Percentiles rank a stretch among this genome's conserved stretches.
These are phyloP conservation scores for Nothophytophthora sp. DNA, from an alignment of 352 stramenopile species.

Conservation along the genomic window DNA sequence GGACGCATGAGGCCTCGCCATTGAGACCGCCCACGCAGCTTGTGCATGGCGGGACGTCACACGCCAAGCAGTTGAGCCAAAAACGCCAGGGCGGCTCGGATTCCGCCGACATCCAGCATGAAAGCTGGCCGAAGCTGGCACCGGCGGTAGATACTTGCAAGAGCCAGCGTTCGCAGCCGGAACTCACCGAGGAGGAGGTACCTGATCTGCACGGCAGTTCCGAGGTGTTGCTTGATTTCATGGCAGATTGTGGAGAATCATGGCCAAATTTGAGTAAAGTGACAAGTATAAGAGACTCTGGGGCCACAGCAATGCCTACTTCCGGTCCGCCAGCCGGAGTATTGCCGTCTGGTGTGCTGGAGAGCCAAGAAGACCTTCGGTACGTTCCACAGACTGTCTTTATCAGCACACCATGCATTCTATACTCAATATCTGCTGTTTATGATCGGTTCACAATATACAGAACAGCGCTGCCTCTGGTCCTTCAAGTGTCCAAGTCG, in stretches of 20 bases:
- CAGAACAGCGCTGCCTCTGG: not conserved
- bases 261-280: constrained; percentile 4
- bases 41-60: too few relatives aligned
- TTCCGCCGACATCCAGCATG: too few relatives aligned
- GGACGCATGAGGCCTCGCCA: constrained; percentile 8
- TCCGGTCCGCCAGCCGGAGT: constrained; percentile 1
- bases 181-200: constrained; percentile 6
- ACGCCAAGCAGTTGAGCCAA: not conserved
- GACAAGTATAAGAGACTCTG: constrained; percentile 7
- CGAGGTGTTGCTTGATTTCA: constrained; percentile 11
- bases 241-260: constrained; percentile 9
- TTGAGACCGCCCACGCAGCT: not conserved
- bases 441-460: too few relatives aligned
- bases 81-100: too few relatives aligned
- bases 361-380: constrained; percentile 16
- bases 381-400: not conserved
- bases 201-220: not conserved
- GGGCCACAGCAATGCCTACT: not conserved
- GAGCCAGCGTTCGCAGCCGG: constrained; percentile 3
- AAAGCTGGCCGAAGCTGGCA: constrained; percentile 6
- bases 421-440: too few relatives aligned
- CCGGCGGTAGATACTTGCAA: not conserved
- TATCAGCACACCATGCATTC: too few relatives aligned
- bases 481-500: constrained; percentile 3
- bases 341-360: not conserved